Evolutionary conservation across 257 asterid genomes (phyloP).

Genomic region (Buddleja alternifolia): DNA sequence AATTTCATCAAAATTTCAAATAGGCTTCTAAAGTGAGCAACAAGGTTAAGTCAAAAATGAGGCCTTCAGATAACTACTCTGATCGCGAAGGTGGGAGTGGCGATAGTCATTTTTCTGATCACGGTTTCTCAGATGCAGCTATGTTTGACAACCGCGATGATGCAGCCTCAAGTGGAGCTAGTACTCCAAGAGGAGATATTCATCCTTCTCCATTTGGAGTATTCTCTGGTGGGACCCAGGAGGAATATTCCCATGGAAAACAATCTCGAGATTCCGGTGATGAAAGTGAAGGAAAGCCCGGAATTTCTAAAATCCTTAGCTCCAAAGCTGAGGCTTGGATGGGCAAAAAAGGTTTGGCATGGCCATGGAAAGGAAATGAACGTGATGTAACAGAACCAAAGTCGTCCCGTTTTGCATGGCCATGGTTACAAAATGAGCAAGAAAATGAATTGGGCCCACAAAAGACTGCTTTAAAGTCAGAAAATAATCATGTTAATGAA

Average conservation of each 20-base stretch:
- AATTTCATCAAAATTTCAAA: constrained; percentile 32
- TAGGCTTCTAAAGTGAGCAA: constrained; percentile 89
- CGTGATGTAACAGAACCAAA: constrained; percentile 63
- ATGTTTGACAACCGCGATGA: constrained; percentile 66
- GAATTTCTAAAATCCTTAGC: constrained; percentile 55
- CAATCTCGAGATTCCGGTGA: constrained; percentile 52
- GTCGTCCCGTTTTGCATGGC: constrained; percentile 67
- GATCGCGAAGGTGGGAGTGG: constrained; percentile 73
- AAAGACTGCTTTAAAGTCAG: constrained; percentile 48
- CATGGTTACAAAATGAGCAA: constrained; percentile 70
- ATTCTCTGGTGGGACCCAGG: constrained; percentile 48
- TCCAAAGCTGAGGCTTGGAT: constrained; percentile 91
- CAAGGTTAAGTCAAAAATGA: constrained; percentile 86
- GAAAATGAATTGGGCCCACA: constrained; percentile 59
- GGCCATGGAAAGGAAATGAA: constrained; percentile 77
- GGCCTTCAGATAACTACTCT: constrained; percentile 49
- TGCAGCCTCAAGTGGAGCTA: constrained; percentile 87
- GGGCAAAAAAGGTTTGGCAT: constrained; percentile 50
- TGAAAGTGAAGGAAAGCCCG: constrained; percentile 55
- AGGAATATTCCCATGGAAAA: constrained; percentile 39
- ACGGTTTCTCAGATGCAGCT: constrained; percentile 48
- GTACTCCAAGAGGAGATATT: constrained; percentile 82
- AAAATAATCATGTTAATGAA: constrained; percentile 56
- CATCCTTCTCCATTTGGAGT: constrained; percentile 73
- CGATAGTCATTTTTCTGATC: constrained; percentile 69